Base-by-base conservation (phyloP, 805 yeast species). In the Yarrowia divulgata region DNA sequence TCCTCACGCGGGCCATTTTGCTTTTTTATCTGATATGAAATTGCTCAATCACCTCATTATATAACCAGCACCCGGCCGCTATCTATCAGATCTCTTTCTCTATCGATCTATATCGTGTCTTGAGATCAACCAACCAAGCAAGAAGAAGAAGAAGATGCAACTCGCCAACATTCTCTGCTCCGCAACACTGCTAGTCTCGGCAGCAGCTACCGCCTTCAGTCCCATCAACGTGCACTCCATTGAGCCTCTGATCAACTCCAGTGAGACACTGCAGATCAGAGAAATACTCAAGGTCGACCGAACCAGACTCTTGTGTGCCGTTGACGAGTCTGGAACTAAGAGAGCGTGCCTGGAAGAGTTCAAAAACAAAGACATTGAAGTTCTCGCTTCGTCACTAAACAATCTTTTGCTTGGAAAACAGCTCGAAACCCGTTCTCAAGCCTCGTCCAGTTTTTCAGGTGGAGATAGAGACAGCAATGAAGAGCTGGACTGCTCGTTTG, bases 151-250 rank as follows among this genome's bases (percentile, higher is more conserved):
- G 18, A 12, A n/a, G 8, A 54, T 54, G 58, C 35, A 54, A 14
- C 32, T 35, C 10, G 2, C 23, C 32, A 7, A 10, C 60, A 13
- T 37, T 18, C 6, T 34, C 58, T 16, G 32, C 52, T 50, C 16
- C 35, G 1, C 63, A 4, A 29, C 58, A 9, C 32, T 57, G 37
- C 12, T 42, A 13, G 37, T 49, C 8, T 16, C 63, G 29, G 29
- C 29, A 29, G 34, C 8, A 4, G 63, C 23, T 10, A 10, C 48
- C 9, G 63, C 63, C 48, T 57, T 57, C 39, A 9, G 12, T 9
- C 63, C 63, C 23, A 8, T 42, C 63, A 42, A 57, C 40, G 63
- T 57, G 29, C 48, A 57, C 48, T 57, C 63, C 63, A 57, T 57
- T 12, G 63, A 57, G 49, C 48, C 63, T 9, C 23, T 57, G 39